Evolutionary conservation across 1,284 basidiomycete genomes (phyloP).

Genomic region (Puccinia novopanici): DNA sequence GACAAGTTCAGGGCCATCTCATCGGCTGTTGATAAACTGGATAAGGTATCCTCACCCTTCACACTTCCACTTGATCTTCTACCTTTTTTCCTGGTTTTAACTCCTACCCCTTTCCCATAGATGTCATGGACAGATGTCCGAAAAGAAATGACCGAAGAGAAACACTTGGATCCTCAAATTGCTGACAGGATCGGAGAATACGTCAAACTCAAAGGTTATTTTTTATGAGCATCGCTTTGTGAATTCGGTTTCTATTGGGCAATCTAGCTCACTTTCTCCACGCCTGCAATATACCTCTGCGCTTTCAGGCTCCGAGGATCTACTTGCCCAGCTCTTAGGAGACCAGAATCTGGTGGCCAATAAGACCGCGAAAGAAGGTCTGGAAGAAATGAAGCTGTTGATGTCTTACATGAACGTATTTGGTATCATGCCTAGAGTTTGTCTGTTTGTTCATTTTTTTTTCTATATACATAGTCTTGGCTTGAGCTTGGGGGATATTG

Average conservation of each 20-base stretch:
- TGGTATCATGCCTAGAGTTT: conserved; percentile 74
- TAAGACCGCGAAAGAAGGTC: conserved; percentile 74
- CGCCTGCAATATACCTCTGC: conserved; percentile 14
- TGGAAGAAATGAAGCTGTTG: conserved; percentile 85
- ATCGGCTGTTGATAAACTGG: conserved; percentile 96
- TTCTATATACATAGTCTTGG: no score
- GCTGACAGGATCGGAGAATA: conserved; percentile 97
- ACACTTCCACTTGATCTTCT: not conserved
- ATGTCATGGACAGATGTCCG: conserved; percentile 87
- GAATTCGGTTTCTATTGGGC: no score
- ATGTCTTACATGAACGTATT: conserved; percentile 84
- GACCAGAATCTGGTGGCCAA: conserved; percentile 73
- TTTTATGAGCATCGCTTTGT: not conserved
- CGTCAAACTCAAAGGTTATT: conserved; percentile 84
- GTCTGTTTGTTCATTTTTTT: conserved; percentile 51
- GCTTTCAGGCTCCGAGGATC: conserved; percentile 70
- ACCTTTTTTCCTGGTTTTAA: conserved; percentile 2
- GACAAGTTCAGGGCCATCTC: conserved; percentile 94
- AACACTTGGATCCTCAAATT: conserved; percentile 77
- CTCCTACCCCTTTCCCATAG: conserved; percentile 60
- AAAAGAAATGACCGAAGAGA: conserved; percentile 94
- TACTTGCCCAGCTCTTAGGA: conserved; percentile 73
- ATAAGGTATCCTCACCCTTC: conserved; percentile 70
- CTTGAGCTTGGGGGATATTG: not conserved
- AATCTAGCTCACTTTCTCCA: not conserved